Evolutionary conservation across 148 eudicot genomes (phyloP).

Genomic region (Simmondsia chinensis): DNA sequence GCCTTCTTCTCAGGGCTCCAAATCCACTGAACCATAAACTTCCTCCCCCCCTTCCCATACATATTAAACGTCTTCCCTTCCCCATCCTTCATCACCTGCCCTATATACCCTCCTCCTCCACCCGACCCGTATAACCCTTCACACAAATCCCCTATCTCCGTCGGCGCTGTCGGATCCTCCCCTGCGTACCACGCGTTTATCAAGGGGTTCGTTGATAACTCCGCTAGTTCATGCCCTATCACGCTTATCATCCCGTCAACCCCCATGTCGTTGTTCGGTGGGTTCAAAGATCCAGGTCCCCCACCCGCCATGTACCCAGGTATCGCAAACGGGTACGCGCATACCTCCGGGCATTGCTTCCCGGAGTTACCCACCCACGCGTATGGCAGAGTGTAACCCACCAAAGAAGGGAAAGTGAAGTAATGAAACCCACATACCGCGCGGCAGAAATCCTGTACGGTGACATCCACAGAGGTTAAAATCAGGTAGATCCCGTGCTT

Average conservation of each 20-base stretch:
- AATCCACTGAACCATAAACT: conserved; percentile 88
- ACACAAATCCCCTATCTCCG: conserved; percentile 90
- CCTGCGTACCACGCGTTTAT: conserved; percentile 97
- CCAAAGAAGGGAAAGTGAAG: conserved; percentile 84
- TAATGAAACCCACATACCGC: conserved; percentile 98
- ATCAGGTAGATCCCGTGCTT: conserved; percentile 72
- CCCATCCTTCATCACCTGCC: conserved; percentile 66
- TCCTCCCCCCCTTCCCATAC: conserved; percentile 60
- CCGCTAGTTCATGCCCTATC: conserved; percentile 83
- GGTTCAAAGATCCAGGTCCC: conserved; percentile 37
- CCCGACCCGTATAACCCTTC: conserved; percentile 91
- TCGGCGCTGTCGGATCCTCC: conserved; percentile 94
- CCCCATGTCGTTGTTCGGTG: conserved; percentile 71
- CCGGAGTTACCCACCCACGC: conserved; percentile 96
- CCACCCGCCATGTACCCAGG: conserved; percentile 74
- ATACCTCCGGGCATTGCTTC: conserved; percentile 81
- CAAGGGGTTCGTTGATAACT: conserved; percentile 73
- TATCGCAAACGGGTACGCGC: conserved; percentile 89
- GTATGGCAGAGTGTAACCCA: conserved; percentile 85
- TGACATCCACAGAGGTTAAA: conserved; percentile 59
- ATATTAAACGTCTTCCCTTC: conserved; percentile 62
- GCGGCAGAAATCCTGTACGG: conserved; percentile 82
- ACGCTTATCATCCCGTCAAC: conserved; percentile 93
- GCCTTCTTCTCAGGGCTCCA: conserved; percentile 85
- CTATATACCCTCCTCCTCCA: conserved; percentile 95